These are phyloP conservation scores for Phytophthora multivora DNA, from an alignment of 352 stramenopile species.

Conservation along the genomic window DNA sequence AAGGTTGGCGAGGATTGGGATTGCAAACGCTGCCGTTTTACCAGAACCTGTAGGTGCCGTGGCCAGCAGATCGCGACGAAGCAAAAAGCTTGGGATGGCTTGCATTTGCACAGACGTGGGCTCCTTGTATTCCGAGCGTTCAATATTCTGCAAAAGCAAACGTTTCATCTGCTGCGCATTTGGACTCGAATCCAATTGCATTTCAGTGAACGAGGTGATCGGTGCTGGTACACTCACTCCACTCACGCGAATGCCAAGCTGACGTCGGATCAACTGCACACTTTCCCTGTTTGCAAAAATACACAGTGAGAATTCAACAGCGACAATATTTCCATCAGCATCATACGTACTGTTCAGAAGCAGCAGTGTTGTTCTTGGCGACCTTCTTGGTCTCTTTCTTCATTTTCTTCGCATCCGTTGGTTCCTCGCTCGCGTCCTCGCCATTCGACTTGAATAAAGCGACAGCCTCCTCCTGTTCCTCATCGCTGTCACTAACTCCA, in stretches of 20 bases:
- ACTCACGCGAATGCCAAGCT: slow-evolving; percentile 83
- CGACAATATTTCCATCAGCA: background rate
- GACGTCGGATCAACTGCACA: slow-evolving; percentile 67
- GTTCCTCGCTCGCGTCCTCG: slow-evolving; percentile 15
- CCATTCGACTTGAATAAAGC: slow-evolving; percentile 56
- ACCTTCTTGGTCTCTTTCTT: slow-evolving; percentile 28
- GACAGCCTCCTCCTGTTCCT: slow-evolving; percentile 44
- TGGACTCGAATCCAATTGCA: slow-evolving; percentile 54
- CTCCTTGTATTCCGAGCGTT: slow-evolving; percentile 96
- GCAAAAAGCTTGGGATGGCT: slow-evolving; percentile 90
- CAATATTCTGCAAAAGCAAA: slow-evolving; percentile 82
- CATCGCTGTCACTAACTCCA: slow-evolving; percentile 29
- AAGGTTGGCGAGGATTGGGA: slow-evolving; percentile 93
- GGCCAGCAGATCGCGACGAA: slow-evolving; percentile 94
- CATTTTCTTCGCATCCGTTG: slow-evolving; percentile 1
- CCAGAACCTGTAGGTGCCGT: slow-evolving; percentile 97
- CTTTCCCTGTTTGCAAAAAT: slow-evolving; percentile 42
- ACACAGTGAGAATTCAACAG: slow-evolving; percentile 3
- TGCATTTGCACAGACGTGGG: slow-evolving; percentile 99
- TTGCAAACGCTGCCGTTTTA: slow-evolving; percentile 98
- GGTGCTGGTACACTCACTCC: slow-evolving; percentile 67
- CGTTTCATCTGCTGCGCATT: slow-evolving; percentile 65
- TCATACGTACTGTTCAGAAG: slow-evolving; percentile 32
- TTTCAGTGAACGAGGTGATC: slow-evolving; percentile 77
- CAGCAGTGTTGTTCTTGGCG: slow-evolving; percentile 31